Percentiles rank a stretch among this genome's conserved stretches.
phyloP scores from a whole-genome alignment of 2,329 filamentous ascomycete genomes.

The Scopulariopsis brevicaulis region DNA sequence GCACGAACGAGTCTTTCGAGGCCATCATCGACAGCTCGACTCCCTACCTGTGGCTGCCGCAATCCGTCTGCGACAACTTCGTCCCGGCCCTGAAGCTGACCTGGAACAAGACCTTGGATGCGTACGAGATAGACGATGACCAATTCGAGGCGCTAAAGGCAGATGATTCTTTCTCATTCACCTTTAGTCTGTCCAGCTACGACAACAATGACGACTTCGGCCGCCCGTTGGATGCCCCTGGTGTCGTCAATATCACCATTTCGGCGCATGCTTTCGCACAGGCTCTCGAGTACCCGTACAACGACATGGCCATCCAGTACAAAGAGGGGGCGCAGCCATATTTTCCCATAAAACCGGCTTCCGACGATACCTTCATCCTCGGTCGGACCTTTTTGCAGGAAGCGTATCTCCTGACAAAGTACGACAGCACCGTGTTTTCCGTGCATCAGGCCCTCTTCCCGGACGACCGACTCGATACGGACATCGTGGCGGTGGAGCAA shows the following conservation, averaged over 20 bases:
- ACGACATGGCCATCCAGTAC: constrained; percentile 27
- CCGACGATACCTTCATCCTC: constrained; percentile 45
- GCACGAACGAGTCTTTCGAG: constrained; percentile 33
- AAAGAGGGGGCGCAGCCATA: constrained; percentile 40
- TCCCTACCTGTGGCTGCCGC: constrained; percentile 52
- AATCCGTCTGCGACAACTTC: constrained; percentile 50
- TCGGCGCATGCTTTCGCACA: constrained; percentile 38
- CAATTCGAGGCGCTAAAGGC: constrained; percentile 36
- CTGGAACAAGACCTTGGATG: constrained; percentile 49
- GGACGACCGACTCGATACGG: constrained; percentile 26
- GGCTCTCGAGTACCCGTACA: constrained; percentile 36
- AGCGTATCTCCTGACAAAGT: constrained; percentile 46
- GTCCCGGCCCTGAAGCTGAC: constrained; percentile 51
- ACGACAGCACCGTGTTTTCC: constrained; percentile 40
- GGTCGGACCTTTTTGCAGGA: constrained; percentile 63
- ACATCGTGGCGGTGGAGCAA: constrained; percentile 21
- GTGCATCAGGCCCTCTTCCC: constrained; percentile 45
- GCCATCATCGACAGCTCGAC: constrained; percentile 53
- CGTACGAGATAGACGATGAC: constrained; percentile 53
- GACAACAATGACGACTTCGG: constrained; percentile 42
- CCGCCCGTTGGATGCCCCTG: constrained; percentile 31
- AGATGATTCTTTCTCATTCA: constrained; percentile 36
- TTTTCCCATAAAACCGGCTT: constrained; percentile 51
- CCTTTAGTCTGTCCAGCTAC: constrained; percentile 42
- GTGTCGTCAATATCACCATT: constrained; percentile 45